Percentiles rank a stretch among this genome's conserved stretches.
phyloP scores from a whole-genome alignment of 1,284 basidiomycete genomes.

The Testicularia cyperi region DNA sequence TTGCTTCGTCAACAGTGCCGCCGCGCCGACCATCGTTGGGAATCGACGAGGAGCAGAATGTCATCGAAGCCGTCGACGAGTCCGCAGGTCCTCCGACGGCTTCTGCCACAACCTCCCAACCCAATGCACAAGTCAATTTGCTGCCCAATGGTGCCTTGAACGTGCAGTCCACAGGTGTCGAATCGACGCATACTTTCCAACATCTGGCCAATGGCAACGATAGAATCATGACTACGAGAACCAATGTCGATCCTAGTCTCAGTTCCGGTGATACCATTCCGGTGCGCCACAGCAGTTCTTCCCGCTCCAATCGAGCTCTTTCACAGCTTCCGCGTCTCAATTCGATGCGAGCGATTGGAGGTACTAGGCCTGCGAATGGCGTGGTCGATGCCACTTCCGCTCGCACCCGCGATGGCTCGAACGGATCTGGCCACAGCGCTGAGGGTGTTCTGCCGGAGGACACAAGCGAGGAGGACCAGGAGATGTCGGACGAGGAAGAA shows the following conservation, averaged over 20 bases:
- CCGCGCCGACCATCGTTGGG: conserved; percentile 27
- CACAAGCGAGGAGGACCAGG: conserved; percentile 40
- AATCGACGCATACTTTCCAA: too few relatives aligned
- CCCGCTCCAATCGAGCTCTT: conserved; percentile 22
- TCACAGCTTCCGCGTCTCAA: conserved; percentile 50
- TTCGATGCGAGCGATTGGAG: conserved; percentile 34
- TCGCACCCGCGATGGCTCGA: conserved; percentile 3
- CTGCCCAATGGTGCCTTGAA: too few relatives aligned
- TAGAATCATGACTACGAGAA: too few relatives aligned
- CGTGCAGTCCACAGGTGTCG: too few relatives aligned
- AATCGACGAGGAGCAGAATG: conserved; percentile 43
- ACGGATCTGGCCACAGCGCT: conserved; percentile 11
- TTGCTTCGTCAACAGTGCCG: conserved; percentile 4
- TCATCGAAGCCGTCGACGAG: conserved; percentile 19
- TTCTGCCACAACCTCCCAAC: too few relatives aligned
- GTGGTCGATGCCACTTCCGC: too few relatives aligned
- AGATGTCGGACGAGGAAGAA: conserved; percentile 32
- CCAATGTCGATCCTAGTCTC: too few relatives aligned
- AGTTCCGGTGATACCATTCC: too few relatives aligned
- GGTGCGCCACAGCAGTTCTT: not conserved
- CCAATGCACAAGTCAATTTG: too few relatives aligned
- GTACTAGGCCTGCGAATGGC: too few relatives aligned
- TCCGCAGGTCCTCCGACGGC: too few relatives aligned
- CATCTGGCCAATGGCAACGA: too few relatives aligned
- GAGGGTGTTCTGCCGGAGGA: conserved; percentile 4